These are phyloP conservation scores for Beauveria medogensis DNA, from an alignment of 2,329 filamentous ascomycete species.

Conservation along the genomic window DNA sequence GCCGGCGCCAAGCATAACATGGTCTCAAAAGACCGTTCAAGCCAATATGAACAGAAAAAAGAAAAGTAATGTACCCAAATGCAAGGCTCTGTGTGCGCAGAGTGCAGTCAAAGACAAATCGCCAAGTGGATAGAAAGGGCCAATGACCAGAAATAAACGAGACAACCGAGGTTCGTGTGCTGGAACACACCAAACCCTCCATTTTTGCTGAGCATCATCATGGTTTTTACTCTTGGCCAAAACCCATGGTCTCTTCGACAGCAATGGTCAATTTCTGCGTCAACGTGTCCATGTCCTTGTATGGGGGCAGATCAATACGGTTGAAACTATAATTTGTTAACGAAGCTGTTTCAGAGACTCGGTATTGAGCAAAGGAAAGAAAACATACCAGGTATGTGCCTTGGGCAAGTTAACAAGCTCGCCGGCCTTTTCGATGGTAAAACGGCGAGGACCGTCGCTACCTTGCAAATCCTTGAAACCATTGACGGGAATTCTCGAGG, in stretches of 20 bases:
- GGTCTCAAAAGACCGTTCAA: constrained; percentile 10
- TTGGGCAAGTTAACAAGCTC: constrained; percentile 88
- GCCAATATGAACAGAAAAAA: constrained; percentile 19
- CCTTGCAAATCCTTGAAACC: constrained; percentile 99
- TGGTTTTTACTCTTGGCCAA: constrained; percentile 84
- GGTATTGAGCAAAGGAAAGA: constrained; percentile 5
- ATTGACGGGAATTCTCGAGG: constrained; percentile 95
- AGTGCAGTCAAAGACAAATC: constrained; percentile 11
- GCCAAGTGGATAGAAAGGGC: neutral
- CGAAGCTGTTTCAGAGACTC: constrained; percentile 16
- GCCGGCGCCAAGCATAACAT: constrained; percentile 10
- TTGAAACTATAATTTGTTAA: constrained; percentile 63
- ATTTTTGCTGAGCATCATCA: neutral
- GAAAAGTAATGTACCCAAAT: constrained; percentile 11
- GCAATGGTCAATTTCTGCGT: constrained; percentile 90
- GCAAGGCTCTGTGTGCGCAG: constrained; percentile 5
- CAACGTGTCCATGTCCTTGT: constrained; percentile 79
- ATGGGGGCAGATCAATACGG: constrained; percentile 86
- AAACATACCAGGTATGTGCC: constrained; percentile 87
- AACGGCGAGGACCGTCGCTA: constrained; percentile 87
- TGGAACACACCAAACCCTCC: neutral
- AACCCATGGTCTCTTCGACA: constrained; percentile 97
- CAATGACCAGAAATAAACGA: neutral
- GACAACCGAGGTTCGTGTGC: neutral
- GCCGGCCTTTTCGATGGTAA: constrained; percentile 97